phyloP scores from a whole-genome alignment of 2,329 filamentous ascomycete species.

The Stemphylium vesicarium region DNA sequence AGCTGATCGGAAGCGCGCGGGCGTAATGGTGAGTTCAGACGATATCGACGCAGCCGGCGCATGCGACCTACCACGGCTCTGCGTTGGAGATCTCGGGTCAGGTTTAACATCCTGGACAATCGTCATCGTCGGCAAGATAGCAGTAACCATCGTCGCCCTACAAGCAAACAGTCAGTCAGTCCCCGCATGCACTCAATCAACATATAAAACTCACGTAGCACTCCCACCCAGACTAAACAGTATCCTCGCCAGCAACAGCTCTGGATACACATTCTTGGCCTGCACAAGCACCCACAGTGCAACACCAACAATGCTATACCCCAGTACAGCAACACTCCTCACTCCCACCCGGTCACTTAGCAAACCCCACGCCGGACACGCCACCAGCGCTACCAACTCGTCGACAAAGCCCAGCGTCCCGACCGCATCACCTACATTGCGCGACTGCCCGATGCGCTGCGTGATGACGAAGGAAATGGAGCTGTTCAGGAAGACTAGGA shows the following conservation, averaged over 20 bases:
- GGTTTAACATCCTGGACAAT: constrained; percentile 32
- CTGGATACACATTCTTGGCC: constrained; percentile 84
- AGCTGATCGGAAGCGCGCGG: constrained; percentile 55
- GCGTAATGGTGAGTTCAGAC: constrained; percentile 78
- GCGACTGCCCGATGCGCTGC: constrained; percentile 76
- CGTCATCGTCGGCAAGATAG: constrained; percentile 79
- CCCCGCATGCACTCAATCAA: neutral
- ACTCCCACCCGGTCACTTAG: constrained; percentile 79
- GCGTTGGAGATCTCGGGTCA: constrained; percentile 36
- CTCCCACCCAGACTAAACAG: constrained; percentile 90
- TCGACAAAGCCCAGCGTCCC: constrained; percentile 86
- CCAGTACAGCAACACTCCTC: constrained; percentile 67
- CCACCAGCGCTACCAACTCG: constrained; percentile 79
- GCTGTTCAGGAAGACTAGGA: constrained; percentile 88
- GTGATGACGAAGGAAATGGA: constrained; percentile 85
- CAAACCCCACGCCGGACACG: constrained; percentile 81
- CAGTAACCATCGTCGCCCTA: constrained; percentile 91
- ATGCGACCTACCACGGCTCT: constrained; percentile 53
- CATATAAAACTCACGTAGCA: constrained; percentile 67
- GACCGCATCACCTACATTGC: constrained; percentile 78
- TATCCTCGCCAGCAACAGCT: constrained; percentile 81
- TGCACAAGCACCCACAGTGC: constrained; percentile 83
- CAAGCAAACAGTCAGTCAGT: constrained; percentile 18
- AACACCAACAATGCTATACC: constrained; percentile 81
- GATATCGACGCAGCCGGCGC: constrained; percentile 72